phyloP scores from a whole-genome alignment of 495 filamentous ascomycete genomes.

The Tuber indicum region DNA sequence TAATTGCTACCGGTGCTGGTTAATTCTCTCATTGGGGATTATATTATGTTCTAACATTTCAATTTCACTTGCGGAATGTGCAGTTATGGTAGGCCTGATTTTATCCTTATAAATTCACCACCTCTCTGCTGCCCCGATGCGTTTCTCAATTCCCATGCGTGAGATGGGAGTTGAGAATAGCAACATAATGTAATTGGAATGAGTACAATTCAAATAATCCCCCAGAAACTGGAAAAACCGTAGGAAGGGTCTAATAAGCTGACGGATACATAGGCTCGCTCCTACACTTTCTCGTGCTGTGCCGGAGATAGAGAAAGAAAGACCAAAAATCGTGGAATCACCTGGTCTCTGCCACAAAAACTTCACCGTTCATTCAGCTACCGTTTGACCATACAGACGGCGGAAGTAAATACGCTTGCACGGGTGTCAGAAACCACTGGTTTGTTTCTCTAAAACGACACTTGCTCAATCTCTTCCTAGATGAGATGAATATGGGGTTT shows the following conservation, averaged over 20 bases:
- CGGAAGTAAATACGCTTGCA: background rate
- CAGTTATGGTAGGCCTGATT: background rate
- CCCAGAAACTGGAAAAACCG: background rate
- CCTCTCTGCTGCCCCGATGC: background rate
- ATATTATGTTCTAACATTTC: background rate
- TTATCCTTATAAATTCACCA: background rate
- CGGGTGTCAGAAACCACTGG: background rate
- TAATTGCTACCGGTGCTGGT: background rate
- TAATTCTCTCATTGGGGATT: background rate
- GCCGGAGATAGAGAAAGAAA: background rate
- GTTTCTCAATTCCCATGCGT: background rate
- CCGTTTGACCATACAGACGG: background rate
- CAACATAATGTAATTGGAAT: conserved; percentile 2
- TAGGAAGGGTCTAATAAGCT: background rate
- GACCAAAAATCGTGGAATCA: background rate
- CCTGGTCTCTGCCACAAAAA: background rate
- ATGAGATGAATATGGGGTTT: background rate
- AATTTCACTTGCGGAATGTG: background rate
- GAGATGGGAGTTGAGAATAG: background rate
- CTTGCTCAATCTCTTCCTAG: background rate
- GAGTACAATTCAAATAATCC: background rate
- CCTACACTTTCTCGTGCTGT: background rate
- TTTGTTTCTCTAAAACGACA: background rate
- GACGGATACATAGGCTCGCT: background rate
- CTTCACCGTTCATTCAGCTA: background rate